Evolutionary conservation across 495 filamentous ascomycete genomes (phyloP).

Genomic region (Massariosphaeria phaeospora): DNA sequence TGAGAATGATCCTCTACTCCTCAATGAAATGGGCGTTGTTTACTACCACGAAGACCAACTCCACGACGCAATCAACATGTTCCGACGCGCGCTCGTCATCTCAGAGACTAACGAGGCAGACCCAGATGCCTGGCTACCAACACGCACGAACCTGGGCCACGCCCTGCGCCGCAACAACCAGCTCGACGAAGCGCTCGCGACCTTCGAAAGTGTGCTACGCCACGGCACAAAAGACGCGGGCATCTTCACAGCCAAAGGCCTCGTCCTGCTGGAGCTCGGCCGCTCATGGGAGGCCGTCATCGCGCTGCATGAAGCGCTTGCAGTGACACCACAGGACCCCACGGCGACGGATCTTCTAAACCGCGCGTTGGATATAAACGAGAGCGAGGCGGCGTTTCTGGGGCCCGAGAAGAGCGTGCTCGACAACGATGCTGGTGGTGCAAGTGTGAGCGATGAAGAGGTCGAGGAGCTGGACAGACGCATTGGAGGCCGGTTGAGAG

Average conservation of each 20-base stretch:
- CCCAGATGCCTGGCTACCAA: constrained; percentile 77
- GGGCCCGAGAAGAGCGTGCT: background rate
- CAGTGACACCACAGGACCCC: constrained; percentile 43
- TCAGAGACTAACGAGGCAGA: constrained; percentile 77
- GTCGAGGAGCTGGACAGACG: constrained; percentile 33
- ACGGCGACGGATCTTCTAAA: constrained; percentile 42
- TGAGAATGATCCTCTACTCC: constrained; percentile 75
- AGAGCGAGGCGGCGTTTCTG: constrained; percentile 17
- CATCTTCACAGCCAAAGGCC: constrained; percentile 59
- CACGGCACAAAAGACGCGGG: constrained; percentile 66
- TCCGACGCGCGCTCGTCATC: constrained; percentile 66
- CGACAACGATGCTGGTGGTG: background rate
- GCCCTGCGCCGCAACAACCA: constrained; percentile 70
- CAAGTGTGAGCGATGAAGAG: constrained; percentile 28
- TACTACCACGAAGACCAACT: constrained; percentile 86
- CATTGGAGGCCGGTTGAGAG: constrained; percentile 24
- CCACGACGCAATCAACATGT: constrained; percentile 64
- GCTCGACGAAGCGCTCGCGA: constrained; percentile 38
- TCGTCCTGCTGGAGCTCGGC: constrained; percentile 44
- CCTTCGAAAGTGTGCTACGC: constrained; percentile 61
- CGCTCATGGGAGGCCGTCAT: constrained; percentile 39
- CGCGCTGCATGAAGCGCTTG: constrained; percentile 44
- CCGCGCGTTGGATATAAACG: constrained; percentile 39
- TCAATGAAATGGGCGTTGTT: constrained; percentile 94
- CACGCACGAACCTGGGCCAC: constrained; percentile 83